Evolutionary conservation across 805 yeast species (phyloP).

Genomic region (Teunomyces gatunensis): DNA sequence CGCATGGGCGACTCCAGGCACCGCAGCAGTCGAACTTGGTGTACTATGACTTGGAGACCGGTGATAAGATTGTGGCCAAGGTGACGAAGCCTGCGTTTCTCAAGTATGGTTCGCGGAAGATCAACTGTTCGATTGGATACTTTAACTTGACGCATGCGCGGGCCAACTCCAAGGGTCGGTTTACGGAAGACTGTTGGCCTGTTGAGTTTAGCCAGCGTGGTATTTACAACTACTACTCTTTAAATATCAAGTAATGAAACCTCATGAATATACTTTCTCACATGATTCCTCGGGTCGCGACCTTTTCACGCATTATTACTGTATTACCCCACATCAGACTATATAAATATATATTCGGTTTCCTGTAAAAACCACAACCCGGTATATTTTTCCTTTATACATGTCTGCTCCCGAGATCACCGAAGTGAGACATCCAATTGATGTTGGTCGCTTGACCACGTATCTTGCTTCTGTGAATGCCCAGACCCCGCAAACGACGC

Average conservation of each 20-base stretch:
- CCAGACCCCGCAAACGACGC: slow-evolving; percentile 13
- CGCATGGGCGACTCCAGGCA: slow-evolving; percentile 7
- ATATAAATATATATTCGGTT: neutral
- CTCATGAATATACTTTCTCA: neutral
- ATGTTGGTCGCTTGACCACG: slow-evolving; percentile 19
- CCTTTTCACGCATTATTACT: no score
- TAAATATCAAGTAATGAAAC: slow-evolving; percentile 39
- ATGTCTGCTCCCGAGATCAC: slow-evolving; percentile 24
- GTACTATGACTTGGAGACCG: slow-evolving; percentile 62
- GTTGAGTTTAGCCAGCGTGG: slow-evolving; percentile 53
- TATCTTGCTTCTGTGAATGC: slow-evolving; percentile 16
- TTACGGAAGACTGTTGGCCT: slow-evolving; percentile 47
- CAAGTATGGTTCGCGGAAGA: slow-evolving; percentile 52
- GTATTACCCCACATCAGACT: slow-evolving; percentile 4
- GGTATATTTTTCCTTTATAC: neutral
- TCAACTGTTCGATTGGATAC: slow-evolving; percentile 54
- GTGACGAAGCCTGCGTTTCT: slow-evolving; percentile 47
- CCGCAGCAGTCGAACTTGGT: slow-evolving; percentile 36
- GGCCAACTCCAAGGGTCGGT: slow-evolving; percentile 28
- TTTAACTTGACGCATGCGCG: slow-evolving; percentile 37
- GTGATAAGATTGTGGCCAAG: slow-evolving; percentile 53
- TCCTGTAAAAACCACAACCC: no score
- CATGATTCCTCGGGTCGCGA: slow-evolving; percentile 4
- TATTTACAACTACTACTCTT: slow-evolving; percentile 55
- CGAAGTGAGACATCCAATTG: slow-evolving; percentile 34